Evolutionary conservation across 192 early-diverging fungal species (phyloP), one percentile per base, ranked within the genome.

Genomic region (Rhizophlyctis rosea): DNA sequence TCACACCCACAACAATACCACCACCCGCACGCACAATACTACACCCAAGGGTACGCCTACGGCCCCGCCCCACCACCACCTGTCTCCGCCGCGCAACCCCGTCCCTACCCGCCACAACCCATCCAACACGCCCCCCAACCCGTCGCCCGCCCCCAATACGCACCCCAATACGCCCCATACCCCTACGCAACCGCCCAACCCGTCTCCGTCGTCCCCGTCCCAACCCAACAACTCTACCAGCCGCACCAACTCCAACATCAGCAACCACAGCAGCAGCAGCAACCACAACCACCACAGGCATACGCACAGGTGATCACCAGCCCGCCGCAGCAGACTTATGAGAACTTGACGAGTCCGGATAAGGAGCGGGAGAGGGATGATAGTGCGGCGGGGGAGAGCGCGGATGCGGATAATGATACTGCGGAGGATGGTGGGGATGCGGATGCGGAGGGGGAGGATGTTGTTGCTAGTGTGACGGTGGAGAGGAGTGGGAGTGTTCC

Each of bases 401-500:
- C n/a, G 59, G 31, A 3, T 14, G 47, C 30, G 24, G 50, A 30
- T 9, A 61, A 30, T 54, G 3, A 23, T 23, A 51, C 30, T 3
- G 39, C 1, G 13, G 35, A 25, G 47, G 18, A 13, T 14, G n/a
- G 50, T 31, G 23, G 18, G 9, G 27, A 54, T 31, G 47, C 30
- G 59, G 47, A 34, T 61, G 34, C 32, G 2, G 62, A 33, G n/a
- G 50, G 39, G 29, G 31, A 57, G 32, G 34, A 11, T 14, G 23
- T 18, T n/a, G 39, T n/a, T 13, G 9, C 39, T n/a, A 47, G 11
- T n/a, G 39, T 47, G 39, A 9, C 39, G 39, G 11, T n/a, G n/a
- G 9, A 47, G 11, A 9, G 11, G 11, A 47, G n/a, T 1, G 18
- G n/a, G 16, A 62, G 68, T 7, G 55, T 63, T 4, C 68, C 68